These are phyloP conservation scores for Pleodorina starrii DNA, from an alignment of 139 green algal genomes.

Conservation along the genomic window DNA sequence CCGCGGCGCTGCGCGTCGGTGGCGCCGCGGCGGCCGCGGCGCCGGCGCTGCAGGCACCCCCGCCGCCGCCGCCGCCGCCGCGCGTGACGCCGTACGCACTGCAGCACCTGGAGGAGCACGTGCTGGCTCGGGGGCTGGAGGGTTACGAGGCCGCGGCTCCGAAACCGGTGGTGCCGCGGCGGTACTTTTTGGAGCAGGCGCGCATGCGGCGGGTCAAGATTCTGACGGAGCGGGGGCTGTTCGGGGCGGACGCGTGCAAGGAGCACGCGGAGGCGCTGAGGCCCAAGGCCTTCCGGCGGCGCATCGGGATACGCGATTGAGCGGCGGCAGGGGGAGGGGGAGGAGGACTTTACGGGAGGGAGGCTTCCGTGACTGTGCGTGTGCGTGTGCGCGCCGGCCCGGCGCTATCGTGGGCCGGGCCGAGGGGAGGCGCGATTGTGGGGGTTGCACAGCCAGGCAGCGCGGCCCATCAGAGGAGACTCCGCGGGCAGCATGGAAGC, in stretches of 20 bases:
- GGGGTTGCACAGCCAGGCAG: too few species aligned
- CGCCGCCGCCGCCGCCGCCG: neutral
- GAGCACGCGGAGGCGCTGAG: neutral
- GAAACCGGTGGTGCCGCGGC: neutral
- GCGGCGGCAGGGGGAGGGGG: too few species aligned
- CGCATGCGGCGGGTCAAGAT: neutral
- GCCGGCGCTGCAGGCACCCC: neutral
- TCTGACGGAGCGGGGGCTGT: constrained; percentile 31
- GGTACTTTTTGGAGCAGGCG: constrained; percentile 23
- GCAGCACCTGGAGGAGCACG: constrained; percentile 32
- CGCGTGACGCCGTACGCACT: neutral
- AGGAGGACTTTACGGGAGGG: too few species aligned
- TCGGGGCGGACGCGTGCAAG: neutral
- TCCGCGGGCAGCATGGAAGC: too few species aligned
- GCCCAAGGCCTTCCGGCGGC: constrained; percentile 28
- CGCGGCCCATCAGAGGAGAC: too few species aligned
- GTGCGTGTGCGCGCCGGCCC: too few species aligned
- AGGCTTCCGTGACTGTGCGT: too few species aligned
- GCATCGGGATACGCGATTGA: constrained; percentile 39
- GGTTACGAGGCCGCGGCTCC: neutral
- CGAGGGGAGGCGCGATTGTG: too few species aligned
- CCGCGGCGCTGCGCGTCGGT: neutral
- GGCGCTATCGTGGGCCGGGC: too few species aligned
- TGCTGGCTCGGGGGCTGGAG: neutral
- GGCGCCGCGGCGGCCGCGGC: neutral